Conservation (phyloP, 768 basidiomycete species). For the Leccinum ochraceum region DNA sequence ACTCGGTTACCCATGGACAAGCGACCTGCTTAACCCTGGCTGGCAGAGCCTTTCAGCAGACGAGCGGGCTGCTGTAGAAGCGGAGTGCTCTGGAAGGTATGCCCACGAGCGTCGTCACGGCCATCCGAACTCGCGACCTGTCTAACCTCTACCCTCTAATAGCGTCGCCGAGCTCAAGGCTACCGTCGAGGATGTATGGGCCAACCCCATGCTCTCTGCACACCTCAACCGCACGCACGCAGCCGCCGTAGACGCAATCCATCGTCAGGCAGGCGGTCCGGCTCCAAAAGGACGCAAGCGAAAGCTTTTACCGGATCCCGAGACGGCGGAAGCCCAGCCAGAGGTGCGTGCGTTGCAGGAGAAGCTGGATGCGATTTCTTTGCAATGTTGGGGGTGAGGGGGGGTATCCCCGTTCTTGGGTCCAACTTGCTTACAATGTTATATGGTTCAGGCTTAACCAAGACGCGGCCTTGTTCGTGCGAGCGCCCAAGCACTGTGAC, state of each 20-base stretch:
- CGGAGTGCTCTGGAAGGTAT: conserved; percentile 45
- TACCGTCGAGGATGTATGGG: conserved; percentile 47
- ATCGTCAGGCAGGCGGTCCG: conserved; percentile 36
- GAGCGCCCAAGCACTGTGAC: conserved; percentile 65
- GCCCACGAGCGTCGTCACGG: neutral
- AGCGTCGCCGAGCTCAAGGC: conserved; percentile 56
- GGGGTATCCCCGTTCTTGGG: too few species aligned
- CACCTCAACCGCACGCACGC: conserved; percentile 58
- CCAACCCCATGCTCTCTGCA: conserved; percentile 56
- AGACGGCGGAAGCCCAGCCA: conserved; percentile 34
- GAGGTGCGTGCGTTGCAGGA: conserved; percentile 52
- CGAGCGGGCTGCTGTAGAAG: conserved; percentile 33
- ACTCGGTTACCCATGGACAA: conserved; percentile 11
- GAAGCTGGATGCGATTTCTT: conserved; percentile 49
- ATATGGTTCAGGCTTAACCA: conserved; percentile 42
- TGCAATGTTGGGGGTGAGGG: conserved; percentile 65
- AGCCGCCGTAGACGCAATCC: conserved; percentile 39
- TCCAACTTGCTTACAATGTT: too few species aligned
- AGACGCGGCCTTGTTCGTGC: conserved; percentile 61
- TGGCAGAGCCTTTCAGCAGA: conserved; percentile 30
- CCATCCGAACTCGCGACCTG: neutral
- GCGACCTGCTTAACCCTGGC: conserved; percentile 13
- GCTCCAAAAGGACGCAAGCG: conserved; percentile 33
- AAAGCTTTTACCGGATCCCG: conserved; percentile 32
- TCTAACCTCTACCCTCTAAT: conserved; percentile 4